A percentile compares a stretch with the other conserved stretches of the same genome.
phyloP scores from a whole-genome alignment of 108 stramenopile species.

The Asterionellopsis glacialis region DNA sequence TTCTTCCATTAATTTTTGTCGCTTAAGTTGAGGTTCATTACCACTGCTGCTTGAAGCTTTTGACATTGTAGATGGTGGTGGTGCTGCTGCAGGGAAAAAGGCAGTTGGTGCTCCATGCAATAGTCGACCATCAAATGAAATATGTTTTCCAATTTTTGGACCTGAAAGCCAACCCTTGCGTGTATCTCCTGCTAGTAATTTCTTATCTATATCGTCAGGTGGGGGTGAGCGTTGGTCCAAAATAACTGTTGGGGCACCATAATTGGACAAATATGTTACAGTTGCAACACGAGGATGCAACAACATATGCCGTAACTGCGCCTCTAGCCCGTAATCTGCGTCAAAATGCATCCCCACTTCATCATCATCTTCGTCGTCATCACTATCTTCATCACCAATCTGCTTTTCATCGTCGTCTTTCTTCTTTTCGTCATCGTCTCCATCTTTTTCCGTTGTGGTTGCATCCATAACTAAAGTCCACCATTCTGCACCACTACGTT shows the following conservation, averaged over 20 bases:
- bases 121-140: conserved; percentile 84
- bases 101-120: conserved; percentile 87
- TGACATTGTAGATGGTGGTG: conserved; percentile 7
- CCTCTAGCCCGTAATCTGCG: conserved; percentile 88
- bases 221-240: conserved; percentile 55
- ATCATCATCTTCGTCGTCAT: conserved; percentile 51
- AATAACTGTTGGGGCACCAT: conserved; percentile 82
- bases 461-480: conserved; percentile 86
- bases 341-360: conserved; percentile 91
- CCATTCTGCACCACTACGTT: conserved; percentile 86
- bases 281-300: conserved; percentile 84
- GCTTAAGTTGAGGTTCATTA: background rate
- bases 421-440: conserved; percentile 6
- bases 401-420: conserved; percentile 3
- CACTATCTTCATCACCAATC: conserved; percentile 34
- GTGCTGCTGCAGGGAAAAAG: conserved; percentile 50
- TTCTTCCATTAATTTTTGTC: conserved; percentile 7
- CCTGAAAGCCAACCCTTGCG: conserved; percentile 66
- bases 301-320: conserved; percentile 52
- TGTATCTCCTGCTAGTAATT: conserved; percentile 56
- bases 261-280: conserved; percentile 80
- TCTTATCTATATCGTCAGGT: conserved; percentile 48
- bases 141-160: conserved; percentile 79
- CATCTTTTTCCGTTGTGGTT: background rate
- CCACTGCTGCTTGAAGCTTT: no score